phyloP scores from a whole-genome alignment of 1,284 basidiomycete species.

The Ganoderma leucocontextum region DNA sequence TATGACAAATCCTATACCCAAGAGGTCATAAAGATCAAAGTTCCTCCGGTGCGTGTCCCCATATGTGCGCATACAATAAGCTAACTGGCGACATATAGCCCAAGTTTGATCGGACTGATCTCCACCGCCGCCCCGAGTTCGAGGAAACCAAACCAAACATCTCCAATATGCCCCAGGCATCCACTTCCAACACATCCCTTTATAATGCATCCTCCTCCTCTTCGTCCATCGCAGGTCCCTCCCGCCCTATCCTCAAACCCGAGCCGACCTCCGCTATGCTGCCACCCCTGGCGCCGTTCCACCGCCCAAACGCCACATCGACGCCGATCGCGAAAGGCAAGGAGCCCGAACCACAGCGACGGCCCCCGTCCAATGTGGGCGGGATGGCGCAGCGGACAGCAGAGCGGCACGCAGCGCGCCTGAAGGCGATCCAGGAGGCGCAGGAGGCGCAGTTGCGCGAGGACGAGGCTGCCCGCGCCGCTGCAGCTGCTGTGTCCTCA shows the following conservation, averaged over 20 bases:
- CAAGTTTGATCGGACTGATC: conserved; percentile 78
- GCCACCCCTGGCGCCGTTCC: conserved; percentile 21
- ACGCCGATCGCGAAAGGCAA: conserved; percentile 37
- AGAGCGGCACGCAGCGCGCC: conserved; percentile 25
- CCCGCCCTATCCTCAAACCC: conserved; percentile 24
- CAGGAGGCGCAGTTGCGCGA: conserved; percentile 24
- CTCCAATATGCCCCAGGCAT: conserved; percentile 4
- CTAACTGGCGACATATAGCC: conserved; percentile 45
- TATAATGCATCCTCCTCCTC: conserved; percentile 7
- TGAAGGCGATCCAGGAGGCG: conserved; percentile 31
- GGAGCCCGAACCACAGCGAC: neutral
- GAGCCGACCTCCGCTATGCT: conserved; percentile 21
- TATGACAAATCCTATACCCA: conserved; percentile 93
- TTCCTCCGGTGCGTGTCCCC: conserved; percentile 68
- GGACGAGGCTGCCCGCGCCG: conserved; percentile 13
- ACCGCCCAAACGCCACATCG: conserved; percentile 19
- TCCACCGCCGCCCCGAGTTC: conserved; percentile 85
- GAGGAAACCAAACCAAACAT: conserved; percentile 51
- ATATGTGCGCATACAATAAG: neutral
- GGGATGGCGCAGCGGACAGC: conserved; percentile 28
- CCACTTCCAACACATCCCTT: conserved; percentile 2
- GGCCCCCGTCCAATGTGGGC: conserved; percentile 9
- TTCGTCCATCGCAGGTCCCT: conserved; percentile 20
- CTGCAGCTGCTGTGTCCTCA: conserved; percentile 8
- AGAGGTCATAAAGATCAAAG: conserved; percentile 88